Evolutionary conservation across 805 yeast species (phyloP).

Genomic region (Cephaloascus albidus): DNA sequence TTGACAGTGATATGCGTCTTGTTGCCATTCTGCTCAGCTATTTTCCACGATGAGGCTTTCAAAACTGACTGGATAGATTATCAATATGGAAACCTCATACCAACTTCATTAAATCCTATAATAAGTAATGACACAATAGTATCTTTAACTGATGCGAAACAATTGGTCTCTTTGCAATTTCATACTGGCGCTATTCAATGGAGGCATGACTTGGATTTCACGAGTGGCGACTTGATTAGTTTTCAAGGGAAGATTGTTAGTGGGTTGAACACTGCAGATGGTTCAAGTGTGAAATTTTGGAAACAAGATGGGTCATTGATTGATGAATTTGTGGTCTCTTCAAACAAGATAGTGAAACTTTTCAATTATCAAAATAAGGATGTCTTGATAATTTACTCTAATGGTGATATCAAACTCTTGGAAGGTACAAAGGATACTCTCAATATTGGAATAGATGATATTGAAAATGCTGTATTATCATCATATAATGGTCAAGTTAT

Average conservation of each 20-base stretch:
- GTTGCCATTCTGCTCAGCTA: constrained; percentile 5
- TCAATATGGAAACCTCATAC: constrained; percentile 29
- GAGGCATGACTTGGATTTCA: constrained; percentile 16
- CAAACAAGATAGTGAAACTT: background rate
- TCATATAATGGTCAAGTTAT: background rate
- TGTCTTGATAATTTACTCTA: background rate
- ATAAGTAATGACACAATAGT: constrained; percentile 9
- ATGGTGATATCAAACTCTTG: background rate
- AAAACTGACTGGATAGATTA: constrained; percentile 44
- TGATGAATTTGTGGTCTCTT: background rate
- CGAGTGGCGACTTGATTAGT: constrained; percentile 5
- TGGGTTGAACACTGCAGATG: background rate
- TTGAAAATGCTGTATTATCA: background rate
- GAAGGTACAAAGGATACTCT: background rate
- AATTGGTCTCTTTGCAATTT: constrained; percentile 14
- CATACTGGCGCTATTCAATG: constrained; percentile 14
- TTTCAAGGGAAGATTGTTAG: constrained; percentile 4
- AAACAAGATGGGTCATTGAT: background rate
- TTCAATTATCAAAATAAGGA: background rate
- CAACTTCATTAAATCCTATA: constrained; percentile 1
- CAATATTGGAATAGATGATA: too few species aligned
- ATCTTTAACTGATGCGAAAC: constrained; percentile 13
- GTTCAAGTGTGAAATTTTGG: background rate
- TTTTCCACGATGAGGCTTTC: constrained; percentile 43
- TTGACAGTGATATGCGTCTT: too few species aligned